Evolutionary conservation across 768 basidiomycete species (phyloP).

Genomic region (Boletus vermiculosoides): DNA sequence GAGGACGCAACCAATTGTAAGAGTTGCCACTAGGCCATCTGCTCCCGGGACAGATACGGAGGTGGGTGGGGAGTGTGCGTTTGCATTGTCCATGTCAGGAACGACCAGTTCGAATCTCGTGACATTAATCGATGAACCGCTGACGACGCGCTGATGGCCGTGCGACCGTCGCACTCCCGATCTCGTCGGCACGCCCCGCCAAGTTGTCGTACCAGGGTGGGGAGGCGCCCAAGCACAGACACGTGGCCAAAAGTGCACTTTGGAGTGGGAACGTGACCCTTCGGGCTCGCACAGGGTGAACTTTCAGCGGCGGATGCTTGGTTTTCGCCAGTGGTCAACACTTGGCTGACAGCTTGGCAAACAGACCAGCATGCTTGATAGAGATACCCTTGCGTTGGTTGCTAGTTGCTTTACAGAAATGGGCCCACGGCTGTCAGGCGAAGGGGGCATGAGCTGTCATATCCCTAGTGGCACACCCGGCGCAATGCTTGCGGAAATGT

Average conservation of each 20-base stretch:
- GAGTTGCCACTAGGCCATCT: constrained; percentile 5
- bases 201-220: constrained; percentile 2
- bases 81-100: constrained; percentile 12
- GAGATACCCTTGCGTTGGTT: not conserved
- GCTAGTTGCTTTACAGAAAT: not conserved
- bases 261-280: not conserved
- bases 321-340: not conserved
- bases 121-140: constrained; percentile 16
- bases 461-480: constrained; percentile 4
- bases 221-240: not conserved
- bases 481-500: not conserved
- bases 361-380: not conserved
- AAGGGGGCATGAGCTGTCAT: constrained; percentile 6
- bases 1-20: not conserved
- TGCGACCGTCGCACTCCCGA: constrained; percentile 24
- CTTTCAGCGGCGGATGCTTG: not conserved
- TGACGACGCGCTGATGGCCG: constrained; percentile 11
- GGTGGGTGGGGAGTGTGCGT: constrained; percentile 1
- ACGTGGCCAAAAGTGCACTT: constrained; percentile 2
- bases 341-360: constrained; percentile 1
- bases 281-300: not conserved
- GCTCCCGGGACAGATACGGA: constrained; percentile 10
- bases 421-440: constrained; percentile 9
- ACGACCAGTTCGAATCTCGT: constrained; percentile 20
- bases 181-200: constrained; percentile 9